Percentiles rank a stretch among this genome's conserved stretches.
Conservation (phyloP, 192 early-diverging fungal species). For the Mycoemilia scoparia region DNA sequence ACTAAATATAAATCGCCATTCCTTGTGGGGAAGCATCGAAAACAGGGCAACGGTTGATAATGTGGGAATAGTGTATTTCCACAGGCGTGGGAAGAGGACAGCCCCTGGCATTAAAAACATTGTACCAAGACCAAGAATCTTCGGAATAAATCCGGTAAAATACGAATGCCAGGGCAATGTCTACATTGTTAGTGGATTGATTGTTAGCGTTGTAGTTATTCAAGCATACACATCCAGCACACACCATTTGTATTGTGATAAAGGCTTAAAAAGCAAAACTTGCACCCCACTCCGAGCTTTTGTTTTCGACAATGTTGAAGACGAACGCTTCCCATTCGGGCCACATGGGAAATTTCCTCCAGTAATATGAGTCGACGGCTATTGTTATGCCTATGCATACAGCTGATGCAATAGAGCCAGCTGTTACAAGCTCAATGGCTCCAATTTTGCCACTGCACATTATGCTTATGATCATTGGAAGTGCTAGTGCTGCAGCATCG, state of each 20-base stretch:
- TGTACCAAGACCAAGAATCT: conserved; percentile 50
- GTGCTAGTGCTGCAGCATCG: conserved; percentile 34
- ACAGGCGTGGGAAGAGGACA: conserved; percentile 38
- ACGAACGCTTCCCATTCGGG: conserved; percentile 41
- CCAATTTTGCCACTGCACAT: conserved; percentile 7
- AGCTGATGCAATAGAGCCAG: conserved; percentile 4
- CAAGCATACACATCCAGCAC: too few relatives aligned
- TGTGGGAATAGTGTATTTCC: conserved; percentile 34
- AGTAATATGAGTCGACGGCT: conserved; percentile 43
- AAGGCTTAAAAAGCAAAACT: too few relatives aligned
- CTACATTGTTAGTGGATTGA: too few relatives aligned
- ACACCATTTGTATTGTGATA: too few relatives aligned
- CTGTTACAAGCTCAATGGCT: background rate
- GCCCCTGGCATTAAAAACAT: too few relatives aligned
- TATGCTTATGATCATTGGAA: conserved; percentile 19
- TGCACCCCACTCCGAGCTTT: conserved; percentile 22
- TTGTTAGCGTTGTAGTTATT: too few relatives aligned
- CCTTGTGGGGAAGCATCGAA: conserved; percentile 76
- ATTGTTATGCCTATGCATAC: conserved; percentile 15
- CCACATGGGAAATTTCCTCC: conserved; percentile 36
- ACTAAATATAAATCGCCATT: conserved; percentile 87
- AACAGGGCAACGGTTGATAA: conserved; percentile 41
- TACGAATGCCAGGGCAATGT: conserved; percentile 56
- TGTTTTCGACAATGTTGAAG: conserved; percentile 41
- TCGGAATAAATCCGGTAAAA: conserved; percentile 50